A percentile compares a stretch with the other conserved stretches of the same genome.
Conservation (phyloP, 1,284 basidiomycete species). For the Boletus hoseneyae region DNA sequence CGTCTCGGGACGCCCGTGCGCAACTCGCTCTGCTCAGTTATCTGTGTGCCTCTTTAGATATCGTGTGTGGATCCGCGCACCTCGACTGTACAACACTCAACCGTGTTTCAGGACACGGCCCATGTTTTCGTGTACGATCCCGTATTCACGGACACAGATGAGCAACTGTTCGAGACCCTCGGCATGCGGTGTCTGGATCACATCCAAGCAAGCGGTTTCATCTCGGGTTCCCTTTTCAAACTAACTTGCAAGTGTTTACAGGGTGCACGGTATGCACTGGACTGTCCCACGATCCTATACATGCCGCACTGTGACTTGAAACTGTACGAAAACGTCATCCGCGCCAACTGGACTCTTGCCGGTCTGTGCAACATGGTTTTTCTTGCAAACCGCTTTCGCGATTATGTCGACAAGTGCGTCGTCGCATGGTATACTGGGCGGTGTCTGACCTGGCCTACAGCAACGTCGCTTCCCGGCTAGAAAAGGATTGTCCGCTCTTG, state of each 20-base stretch:
- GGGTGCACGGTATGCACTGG: conserved; percentile 37
- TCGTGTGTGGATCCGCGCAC: conserved; percentile 46
- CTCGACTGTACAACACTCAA: background rate
- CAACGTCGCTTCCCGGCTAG: conserved; percentile 30
- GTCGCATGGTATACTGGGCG: background rate
- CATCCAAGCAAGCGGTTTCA: conserved; percentile 41
- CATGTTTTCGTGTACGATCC: conserved; percentile 64
- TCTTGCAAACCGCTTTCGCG: conserved; percentile 44
- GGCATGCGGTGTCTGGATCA: conserved; percentile 47
- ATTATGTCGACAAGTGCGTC: conserved; percentile 46
- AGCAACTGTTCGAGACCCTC: conserved; percentile 46
- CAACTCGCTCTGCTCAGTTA: conserved; percentile 65
- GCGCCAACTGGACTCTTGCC: conserved; percentile 54
- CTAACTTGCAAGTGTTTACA: conserved; percentile 22
- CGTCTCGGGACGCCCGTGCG: conserved; percentile 56
- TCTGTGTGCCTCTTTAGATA: conserved; percentile 46
- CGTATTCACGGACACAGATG: conserved; percentile 61
- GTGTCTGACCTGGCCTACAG: conserved; percentile 31
- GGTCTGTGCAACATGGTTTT: conserved; percentile 39
- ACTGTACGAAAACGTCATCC: conserved; percentile 63
- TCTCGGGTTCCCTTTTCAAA: conserved; percentile 1
- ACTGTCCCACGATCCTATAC: conserved; percentile 56
- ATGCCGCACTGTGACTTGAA: conserved; percentile 76
- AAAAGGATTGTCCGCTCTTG: conserved; percentile 30
- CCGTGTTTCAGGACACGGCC: conserved; percentile 39